Conservation (phyloP, 176 grass and related monocot species). For the Aegilops tauschii region DNA sequence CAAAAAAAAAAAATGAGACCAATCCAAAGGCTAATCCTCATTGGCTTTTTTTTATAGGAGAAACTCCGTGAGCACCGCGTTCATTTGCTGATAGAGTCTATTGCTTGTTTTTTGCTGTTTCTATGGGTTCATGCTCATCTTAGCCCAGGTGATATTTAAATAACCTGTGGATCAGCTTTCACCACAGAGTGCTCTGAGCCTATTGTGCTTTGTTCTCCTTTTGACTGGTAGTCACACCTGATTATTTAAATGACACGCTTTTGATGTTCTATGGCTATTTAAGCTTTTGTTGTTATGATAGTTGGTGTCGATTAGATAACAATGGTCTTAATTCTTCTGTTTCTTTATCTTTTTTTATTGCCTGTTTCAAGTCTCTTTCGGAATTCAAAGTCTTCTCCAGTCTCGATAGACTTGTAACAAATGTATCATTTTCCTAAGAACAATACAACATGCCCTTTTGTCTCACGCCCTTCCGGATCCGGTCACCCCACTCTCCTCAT, state of each 20-base stretch:
- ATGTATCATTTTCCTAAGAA: too few relatives aligned
- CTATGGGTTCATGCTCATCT: not conserved
- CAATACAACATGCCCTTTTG: too few relatives aligned
- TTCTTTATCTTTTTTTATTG: not conserved
- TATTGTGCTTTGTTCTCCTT: constrained; percentile 24
- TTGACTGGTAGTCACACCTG: constrained; percentile 6
- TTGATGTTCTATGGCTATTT: constrained; percentile 13
- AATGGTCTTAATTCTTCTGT: not conserved
- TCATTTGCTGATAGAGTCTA: not conserved
- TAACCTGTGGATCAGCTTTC: constrained; percentile 6
- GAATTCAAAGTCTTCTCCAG: not conserved
- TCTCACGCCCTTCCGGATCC: too few relatives aligned
- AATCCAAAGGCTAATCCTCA: too few relatives aligned
- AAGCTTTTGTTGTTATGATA: not conserved
- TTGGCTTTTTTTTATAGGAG: too few relatives aligned
- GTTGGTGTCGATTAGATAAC: constrained; percentile 9
- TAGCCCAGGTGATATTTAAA: not conserved
- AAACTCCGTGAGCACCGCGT: too few relatives aligned
- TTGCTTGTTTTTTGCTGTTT: not conserved
- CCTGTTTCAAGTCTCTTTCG: not conserved
- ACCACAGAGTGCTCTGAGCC: not conserved
- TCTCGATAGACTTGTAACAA: too few relatives aligned
- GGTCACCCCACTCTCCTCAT: too few relatives aligned
- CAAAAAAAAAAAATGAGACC: too few relatives aligned
- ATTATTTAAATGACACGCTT: constrained; percentile 9